Evolutionary conservation across 2,329 filamentous ascomycete genomes (phyloP).

Genomic region (Lachnellula hyalina): DNA sequence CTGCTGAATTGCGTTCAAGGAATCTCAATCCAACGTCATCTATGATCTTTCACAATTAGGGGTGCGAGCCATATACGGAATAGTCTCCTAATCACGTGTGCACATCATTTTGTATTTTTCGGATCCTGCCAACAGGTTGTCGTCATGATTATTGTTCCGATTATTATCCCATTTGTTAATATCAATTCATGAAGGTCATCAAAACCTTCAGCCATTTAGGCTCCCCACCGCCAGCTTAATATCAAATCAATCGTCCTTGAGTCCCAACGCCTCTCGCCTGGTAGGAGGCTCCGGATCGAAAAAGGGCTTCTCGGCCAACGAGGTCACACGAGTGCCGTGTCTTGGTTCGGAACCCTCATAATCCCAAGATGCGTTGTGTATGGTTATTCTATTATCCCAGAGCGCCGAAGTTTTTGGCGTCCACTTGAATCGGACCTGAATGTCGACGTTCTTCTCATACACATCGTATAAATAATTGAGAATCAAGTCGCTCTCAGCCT

Average conservation of each 20-base stretch:
- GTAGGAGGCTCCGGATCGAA: constrained; percentile 61
- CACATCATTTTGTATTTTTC: too few relatives aligned
- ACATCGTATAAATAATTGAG: constrained; percentile 63
- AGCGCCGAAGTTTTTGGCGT: constrained; percentile 60
- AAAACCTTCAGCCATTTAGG: not conserved
- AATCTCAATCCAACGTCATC: too few relatives aligned
- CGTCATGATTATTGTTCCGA: not conserved
- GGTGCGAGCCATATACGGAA: too few relatives aligned
- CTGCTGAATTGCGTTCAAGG: too few relatives aligned
- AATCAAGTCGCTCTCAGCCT: constrained; percentile 63
- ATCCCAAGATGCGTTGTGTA: constrained; percentile 71
- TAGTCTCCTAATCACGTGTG: too few relatives aligned
- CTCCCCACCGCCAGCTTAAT: not conserved
- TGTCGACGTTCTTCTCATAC: constrained; percentile 62
- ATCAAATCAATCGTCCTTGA: constrained; percentile 44
- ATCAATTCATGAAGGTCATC: not conserved
- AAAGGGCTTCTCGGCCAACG: constrained; percentile 65
- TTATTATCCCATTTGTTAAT: not conserved
- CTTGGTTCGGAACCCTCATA: constrained; percentile 62
- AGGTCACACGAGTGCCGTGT: constrained; percentile 67
- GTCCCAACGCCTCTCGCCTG: constrained; percentile 58
- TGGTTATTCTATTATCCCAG: constrained; percentile 71
- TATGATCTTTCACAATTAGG: too few relatives aligned
- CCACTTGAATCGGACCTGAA: constrained; percentile 69
- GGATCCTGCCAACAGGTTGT: not conserved